Evolutionary conservation across 2,329 filamentous ascomycete genomes (phyloP), one percentile per base, ranked within the genome.

Genomic region (Hypoxylon sp.): DNA sequence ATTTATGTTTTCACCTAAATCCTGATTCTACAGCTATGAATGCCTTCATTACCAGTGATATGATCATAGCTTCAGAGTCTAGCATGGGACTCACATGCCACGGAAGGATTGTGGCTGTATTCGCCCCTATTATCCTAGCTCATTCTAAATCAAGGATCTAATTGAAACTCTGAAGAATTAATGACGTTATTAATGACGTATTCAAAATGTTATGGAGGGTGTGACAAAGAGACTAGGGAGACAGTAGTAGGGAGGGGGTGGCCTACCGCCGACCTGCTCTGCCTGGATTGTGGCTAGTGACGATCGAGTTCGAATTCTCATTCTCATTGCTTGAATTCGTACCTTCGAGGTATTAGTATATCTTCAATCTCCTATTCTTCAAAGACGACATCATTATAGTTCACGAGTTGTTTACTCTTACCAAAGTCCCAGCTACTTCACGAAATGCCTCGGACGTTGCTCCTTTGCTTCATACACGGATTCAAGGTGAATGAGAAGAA

Each of bases 391-490:
- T 44, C 10, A n/a, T 44, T 44, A 44, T 40, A 50, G 22, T 31
- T 49, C 13, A 20, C 10, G 11, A 27, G 46, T 31, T 31, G 33
- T 20, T n/a, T 20, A n/a, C n/a, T 33, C 20, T 35, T 14, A 37
- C 13, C 33, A 10, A 31, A 48, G 8, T 8, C 20, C 35, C 13
- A 30, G 48, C 11, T 40, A 30, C 31, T 5, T 33, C 13, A 30
- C 20, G 66, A 37, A 42, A 84, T 85, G 83, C 71, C 81, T 56
- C 82, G 84, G 58, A 91, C 90, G 22, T 78, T 94, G 3, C 80
- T 94, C 2, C 83, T 94, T 6, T 91, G 90, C 77, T 93, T 93
- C 77, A 88, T 94, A 55, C 91, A 94, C 78, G 91, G 91, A 51
- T 93, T 93, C 84, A 92, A 92, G 83, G 87, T 86, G 25, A 55